Evolutionary conservation across 2,329 filamentous ascomycete species (phyloP), one percentile per base, ranked within the genome.

Genomic region (Cladophialophora carrionii): DNA sequence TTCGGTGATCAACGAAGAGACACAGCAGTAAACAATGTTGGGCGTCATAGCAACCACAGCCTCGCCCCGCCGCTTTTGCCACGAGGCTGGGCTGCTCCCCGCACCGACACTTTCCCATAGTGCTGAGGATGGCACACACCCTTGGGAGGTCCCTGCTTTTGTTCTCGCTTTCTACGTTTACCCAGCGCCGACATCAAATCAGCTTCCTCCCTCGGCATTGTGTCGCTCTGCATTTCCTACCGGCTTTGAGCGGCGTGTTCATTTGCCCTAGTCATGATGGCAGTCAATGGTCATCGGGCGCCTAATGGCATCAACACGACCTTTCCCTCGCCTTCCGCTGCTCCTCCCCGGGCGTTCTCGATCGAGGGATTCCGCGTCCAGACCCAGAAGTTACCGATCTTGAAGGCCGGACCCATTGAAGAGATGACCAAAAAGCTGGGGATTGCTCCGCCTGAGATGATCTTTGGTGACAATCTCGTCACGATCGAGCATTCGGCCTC

Each of bases 381-480:
- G 31, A 91, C 91, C 61, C 90, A 92, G 75, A 97, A 97, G 81
- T 88, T 95, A 57, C 95, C 95, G 68, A 99, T 99, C 77, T 90
- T 96, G 72, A 97, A 96, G 78, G 88, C 93, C 53, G 90, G 85
- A 5, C 90, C 92, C 57, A 98, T 99, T 74, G 92, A 96, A 74
- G 86, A 86, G 43, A 91, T 99, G 87, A 88, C 88, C 48, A 83
- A 84, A 63, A 87, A 85, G 68, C 84, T 99, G 61, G 88, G 88
- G 32, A 97, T 99, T 74, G 88, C 94, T 20, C 87, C 94, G 48
- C 95, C 95, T 8, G 95, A 99, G 81, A 99, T 99, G 95, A 99
- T 99, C 70, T 99, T 99, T 75, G 95, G 95, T 67, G 93, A 99
- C 81, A 99, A 99, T 77, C 81, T 90, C 64, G 88, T 96, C 48